Evolutionary conservation across 1,139 yeast genomes (phyloP).

Genomic region (Candida freyschussii): DNA sequence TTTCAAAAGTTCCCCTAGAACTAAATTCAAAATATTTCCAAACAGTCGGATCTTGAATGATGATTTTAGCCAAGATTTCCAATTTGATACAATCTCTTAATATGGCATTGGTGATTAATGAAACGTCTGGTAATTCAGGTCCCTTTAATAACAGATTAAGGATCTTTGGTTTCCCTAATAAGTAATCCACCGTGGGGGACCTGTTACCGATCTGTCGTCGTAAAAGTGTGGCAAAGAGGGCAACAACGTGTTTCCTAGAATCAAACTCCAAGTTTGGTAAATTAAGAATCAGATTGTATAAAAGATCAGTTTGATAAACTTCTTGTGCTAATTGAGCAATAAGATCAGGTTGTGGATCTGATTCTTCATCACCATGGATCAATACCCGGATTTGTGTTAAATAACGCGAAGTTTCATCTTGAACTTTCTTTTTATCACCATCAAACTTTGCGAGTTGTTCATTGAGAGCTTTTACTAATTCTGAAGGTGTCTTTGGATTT

Average conservation of each 20-base stretch:
- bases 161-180: conserved; percentile 60
- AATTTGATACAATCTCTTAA: conserved; percentile 81
- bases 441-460: conserved; percentile 65
- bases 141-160: conserved; percentile 59
- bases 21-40: conserved; percentile 86
- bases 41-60: conserved; percentile 52
- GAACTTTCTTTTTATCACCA: conserved; percentile 54
- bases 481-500: conserved; percentile 88
- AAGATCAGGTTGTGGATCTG: conserved; percentile 71
- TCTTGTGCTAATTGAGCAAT: conserved; percentile 72
- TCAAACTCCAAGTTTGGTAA: conserved; percentile 76
- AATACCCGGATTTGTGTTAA: conserved; percentile 63
- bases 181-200: conserved; percentile 83
- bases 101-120: conserved; percentile 72
- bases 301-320: conserved; percentile 65
- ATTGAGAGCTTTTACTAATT: conserved; percentile 66
- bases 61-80: conserved; percentile 60
- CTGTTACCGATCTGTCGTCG: conserved; percentile 75
- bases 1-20: conserved; percentile 73
- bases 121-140: conserved; percentile 67
- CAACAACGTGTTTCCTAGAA: conserved; percentile 76
- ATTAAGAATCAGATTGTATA: conserved; percentile 54
- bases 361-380: conserved; percentile 67
- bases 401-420: conserved; percentile 73
- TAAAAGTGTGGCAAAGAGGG: conserved; percentile 68